Conservation (phyloP, 2,329 filamentous ascomycete species). For the Diaporthe ilicicola region DNA sequence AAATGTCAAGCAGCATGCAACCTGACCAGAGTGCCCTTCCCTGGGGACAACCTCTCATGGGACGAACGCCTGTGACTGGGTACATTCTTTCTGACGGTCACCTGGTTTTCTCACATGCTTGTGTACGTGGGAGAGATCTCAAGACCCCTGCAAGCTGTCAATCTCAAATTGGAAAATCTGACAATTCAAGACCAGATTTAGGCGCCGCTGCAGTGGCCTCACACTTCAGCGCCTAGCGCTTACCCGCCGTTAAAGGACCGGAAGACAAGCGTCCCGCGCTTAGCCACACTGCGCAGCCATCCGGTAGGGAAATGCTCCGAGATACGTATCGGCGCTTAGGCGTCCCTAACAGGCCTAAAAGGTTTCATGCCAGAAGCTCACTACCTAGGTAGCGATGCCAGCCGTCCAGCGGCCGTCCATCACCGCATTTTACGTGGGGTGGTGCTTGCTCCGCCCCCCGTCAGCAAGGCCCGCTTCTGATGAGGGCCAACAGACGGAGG, state of each 20-base stretch:
- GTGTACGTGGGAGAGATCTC: background rate
- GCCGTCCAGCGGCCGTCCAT: background rate
- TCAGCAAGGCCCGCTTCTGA: background rate
- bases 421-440: background rate
- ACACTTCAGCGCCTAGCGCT: background rate
- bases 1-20: background rate
- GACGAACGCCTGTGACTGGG: background rate
- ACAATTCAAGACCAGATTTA: background rate
- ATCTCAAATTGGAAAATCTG: background rate
- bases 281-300: constrained; percentile 12
- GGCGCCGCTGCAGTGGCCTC: background rate
- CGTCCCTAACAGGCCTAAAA: background rate
- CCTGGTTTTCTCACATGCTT: too few relatives aligned
- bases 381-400: background rate
- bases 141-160: background rate
- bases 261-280: constrained; percentile 14
- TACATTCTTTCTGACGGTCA: background rate
- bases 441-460: constrained; percentile 6
- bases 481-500: background rate
- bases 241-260: constrained; percentile 1
- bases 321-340: background rate
- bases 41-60: too few relatives aligned
- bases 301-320: background rate
- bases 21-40: too few relatives aligned
- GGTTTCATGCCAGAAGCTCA: background rate